Evolutionary conservation across 176 grass and related monocot genomes (phyloP).

Genomic region (Bromus sterilis): DNA sequence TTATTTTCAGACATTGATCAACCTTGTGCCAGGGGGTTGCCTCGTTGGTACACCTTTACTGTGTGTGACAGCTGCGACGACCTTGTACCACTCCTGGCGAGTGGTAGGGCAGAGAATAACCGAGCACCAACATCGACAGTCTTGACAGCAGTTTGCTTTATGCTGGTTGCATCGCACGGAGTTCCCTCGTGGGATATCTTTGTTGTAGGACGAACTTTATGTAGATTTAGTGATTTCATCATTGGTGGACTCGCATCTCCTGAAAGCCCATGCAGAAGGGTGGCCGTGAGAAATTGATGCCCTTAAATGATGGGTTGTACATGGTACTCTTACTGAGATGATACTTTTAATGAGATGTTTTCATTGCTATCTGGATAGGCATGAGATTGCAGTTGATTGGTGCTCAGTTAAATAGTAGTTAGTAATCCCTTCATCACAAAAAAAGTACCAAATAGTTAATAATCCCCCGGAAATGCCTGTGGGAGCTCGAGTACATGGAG

Average conservation of each 20-base stretch:
- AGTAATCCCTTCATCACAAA: neutral
- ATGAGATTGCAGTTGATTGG: neutral
- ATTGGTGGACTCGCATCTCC: neutral
- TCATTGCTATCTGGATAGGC: neutral
- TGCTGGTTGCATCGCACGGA: neutral
- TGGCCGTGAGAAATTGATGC: neutral
- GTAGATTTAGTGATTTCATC: neutral
- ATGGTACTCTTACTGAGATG: neutral
- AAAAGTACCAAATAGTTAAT: too few relatives aligned
- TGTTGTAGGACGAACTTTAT: neutral
- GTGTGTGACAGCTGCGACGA: constrained; percentile 36
- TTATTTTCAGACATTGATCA: constrained; percentile 79
- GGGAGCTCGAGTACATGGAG: too few relatives aligned
- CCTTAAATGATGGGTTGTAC: neutral
- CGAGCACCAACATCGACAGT: constrained; percentile 40
- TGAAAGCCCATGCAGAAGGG: too few relatives aligned
- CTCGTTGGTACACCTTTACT: constrained; percentile 59
- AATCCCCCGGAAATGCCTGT: too few relatives aligned
- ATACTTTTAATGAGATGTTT: neutral
- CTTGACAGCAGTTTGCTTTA: constrained; percentile 14
- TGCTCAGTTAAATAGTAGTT: neutral
- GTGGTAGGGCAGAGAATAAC: constrained; percentile 68
- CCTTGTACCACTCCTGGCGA: constrained; percentile 72
- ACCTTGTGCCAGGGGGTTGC: constrained; percentile 80
- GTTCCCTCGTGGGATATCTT: neutral